Evolutionary conservation across 2,329 filamentous ascomycete species (phyloP).

Genomic region (Hypoxylon sp.): DNA sequence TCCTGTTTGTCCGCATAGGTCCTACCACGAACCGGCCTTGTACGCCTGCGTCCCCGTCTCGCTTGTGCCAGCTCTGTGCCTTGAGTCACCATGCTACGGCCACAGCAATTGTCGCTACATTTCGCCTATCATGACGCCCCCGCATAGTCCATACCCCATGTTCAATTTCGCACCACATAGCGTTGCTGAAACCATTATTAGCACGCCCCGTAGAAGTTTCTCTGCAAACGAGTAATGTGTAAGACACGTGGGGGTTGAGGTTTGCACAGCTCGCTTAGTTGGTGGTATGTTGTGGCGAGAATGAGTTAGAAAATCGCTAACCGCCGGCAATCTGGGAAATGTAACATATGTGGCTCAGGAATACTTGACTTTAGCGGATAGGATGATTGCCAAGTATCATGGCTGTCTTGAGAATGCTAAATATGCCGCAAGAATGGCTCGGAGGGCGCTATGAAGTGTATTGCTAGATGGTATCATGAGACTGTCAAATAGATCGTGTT

Average conservation of each 20-base stretch:
- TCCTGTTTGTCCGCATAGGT: slow-evolving; percentile 8
- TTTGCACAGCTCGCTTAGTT: background rate
- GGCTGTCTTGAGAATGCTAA: slow-evolving; percentile 6
- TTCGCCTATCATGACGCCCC: slow-evolving; percentile 24
- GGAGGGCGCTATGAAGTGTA: background rate
- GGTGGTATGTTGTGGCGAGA: background rate
- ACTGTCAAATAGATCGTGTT: slow-evolving; percentile 25
- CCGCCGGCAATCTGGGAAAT: background rate
- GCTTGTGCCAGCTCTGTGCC: slow-evolving; percentile 34
- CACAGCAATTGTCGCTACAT: slow-evolving; percentile 26
- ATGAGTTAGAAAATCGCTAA: background rate
- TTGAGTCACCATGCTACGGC: slow-evolving; percentile 33
- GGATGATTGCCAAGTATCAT: background rate
- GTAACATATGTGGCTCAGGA: background rate
- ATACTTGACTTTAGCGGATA: background rate
- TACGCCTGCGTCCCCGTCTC: slow-evolving; percentile 41
- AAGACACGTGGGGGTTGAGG: background rate
- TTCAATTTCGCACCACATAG: slow-evolving; percentile 22
- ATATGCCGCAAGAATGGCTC: slow-evolving; percentile 20
- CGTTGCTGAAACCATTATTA: slow-evolving; percentile 26
- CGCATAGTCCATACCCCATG: slow-evolving; percentile 8
- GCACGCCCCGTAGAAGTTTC: slow-evolving; percentile 37
- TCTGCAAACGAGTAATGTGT: slow-evolving; percentile 26
- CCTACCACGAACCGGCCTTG: slow-evolving; percentile 23
- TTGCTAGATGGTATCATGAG: slow-evolving; percentile 28